A percentile compares a stretch with the other conserved stretches of the same genome.
Conservation (phyloP, 1,284 basidiomycete genomes). For the Microbotryomycetes sp. region DNA sequence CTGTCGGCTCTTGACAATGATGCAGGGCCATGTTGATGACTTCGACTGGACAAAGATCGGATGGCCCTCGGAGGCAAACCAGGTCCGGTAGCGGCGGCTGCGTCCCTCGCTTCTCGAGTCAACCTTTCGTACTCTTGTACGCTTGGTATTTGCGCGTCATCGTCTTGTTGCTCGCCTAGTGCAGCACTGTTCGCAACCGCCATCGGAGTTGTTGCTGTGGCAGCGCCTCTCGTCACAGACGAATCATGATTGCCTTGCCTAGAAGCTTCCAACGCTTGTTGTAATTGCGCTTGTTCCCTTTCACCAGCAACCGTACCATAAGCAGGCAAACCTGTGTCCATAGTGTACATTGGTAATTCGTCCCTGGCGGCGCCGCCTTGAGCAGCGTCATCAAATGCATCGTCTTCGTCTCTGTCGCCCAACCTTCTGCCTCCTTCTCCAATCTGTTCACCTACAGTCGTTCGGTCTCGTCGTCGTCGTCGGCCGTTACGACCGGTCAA, state of each 20-base stretch:
- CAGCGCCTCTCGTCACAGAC: not conserved
- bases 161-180: not conserved
- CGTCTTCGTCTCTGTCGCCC: constrained; percentile 21
- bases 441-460: constrained; percentile 23
- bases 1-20: no score
- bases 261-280: not conserved
- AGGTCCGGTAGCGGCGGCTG: not conserved
- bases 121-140: not conserved
- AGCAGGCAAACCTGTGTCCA: constrained; percentile 15
- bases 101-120: not conserved
- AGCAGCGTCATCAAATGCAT: constrained; percentile 16
- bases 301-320: constrained; percentile 4
- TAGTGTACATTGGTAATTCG: constrained; percentile 12
- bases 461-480: constrained; percentile 12
- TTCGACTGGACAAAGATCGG: not conserved
- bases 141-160: not conserved
- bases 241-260: not conserved
- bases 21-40: not conserved
- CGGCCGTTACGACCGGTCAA: not conserved
- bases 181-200: not conserved
- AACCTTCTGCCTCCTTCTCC: constrained; percentile 18
- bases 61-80: not conserved
- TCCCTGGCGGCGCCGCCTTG: not conserved
- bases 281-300: not conserved
- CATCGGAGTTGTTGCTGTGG: no score